phyloP scores from a whole-genome alignment of 2,329 filamentous ascomycete genomes.

The Phoma sp. region DNA sequence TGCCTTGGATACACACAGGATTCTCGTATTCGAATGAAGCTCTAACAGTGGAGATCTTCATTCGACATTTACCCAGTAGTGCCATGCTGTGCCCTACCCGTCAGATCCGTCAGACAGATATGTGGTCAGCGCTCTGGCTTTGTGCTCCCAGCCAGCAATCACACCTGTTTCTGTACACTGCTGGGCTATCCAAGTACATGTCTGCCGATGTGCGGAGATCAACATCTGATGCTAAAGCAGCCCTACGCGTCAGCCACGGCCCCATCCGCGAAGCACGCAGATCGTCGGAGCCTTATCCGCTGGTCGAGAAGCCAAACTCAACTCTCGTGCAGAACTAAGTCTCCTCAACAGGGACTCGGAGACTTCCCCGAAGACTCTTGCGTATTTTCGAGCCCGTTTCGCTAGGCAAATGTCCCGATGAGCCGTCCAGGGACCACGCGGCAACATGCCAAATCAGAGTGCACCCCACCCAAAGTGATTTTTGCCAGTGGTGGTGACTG shows the following conservation, averaged over 20 bases:
- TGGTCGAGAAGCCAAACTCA: background rate
- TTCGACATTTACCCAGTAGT: background rate
- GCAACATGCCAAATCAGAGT: constrained; percentile 15
- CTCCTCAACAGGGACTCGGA: background rate
- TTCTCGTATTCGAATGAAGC: too few relatives aligned
- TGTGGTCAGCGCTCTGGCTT: background rate
- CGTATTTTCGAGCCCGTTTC: background rate
- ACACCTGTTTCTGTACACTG: background rate
- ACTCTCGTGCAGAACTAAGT: background rate
- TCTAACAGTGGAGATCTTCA: background rate
- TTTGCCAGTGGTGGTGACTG: constrained; percentile 38
- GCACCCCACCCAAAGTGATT: constrained; percentile 45
- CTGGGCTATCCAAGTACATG: background rate
- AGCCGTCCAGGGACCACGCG: background rate
- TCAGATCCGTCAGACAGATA: background rate
- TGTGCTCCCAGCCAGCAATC: background rate
- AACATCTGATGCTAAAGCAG: constrained; percentile 4
- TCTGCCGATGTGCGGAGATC: background rate
- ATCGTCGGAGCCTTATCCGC: constrained; percentile 10
- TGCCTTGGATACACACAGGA: too few relatives aligned
- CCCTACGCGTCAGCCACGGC: constrained; percentile 3
- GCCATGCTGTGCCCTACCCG: background rate
- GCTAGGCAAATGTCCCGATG: background rate
- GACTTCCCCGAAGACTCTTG: background rate
- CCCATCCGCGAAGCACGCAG: constrained; percentile 8